Evolutionary conservation across 495 filamentous ascomycete species (phyloP).

Genomic region (Annulohypoxylon moriforme): DNA sequence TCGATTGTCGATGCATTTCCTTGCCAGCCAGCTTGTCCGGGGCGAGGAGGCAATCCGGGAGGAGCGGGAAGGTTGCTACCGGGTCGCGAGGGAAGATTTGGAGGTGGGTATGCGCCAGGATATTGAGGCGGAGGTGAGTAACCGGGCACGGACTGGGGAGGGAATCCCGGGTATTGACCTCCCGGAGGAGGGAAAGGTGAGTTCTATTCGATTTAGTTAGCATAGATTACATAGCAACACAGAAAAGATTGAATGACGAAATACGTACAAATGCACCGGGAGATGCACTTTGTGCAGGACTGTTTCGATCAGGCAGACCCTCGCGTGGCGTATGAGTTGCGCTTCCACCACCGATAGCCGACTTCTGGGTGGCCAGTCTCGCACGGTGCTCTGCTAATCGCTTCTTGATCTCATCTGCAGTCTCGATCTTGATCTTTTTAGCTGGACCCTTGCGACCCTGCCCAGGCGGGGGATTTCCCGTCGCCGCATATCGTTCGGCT

Average conservation of each 20-base stretch:
- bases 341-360: slow-evolving; percentile 63
- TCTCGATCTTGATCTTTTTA: slow-evolving; percentile 86
- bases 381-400: slow-evolving; percentile 84
- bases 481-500: slow-evolving; percentile 80
- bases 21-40: slow-evolving; percentile 55
- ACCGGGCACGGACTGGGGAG: slow-evolving; percentile 43
- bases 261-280: slow-evolving; percentile 66
- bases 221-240: background rate
- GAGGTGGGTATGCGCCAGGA: slow-evolving; percentile 53
- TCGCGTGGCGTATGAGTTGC: slow-evolving; percentile 70
- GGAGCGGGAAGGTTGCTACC: slow-evolving; percentile 49
- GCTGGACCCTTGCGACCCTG: slow-evolving; percentile 62
- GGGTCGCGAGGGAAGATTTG: slow-evolving; percentile 56
- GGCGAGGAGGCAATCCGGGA: slow-evolving; percentile 49
- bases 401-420: slow-evolving; percentile 80
- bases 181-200: slow-evolving; percentile 58
- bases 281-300: slow-evolving; percentile 66
- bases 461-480: slow-evolving; percentile 83
- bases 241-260: background rate
- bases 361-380: slow-evolving; percentile 69
- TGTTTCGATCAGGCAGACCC: slow-evolving; percentile 62
- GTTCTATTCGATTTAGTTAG: slow-evolving; percentile 43
- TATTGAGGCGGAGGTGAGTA: slow-evolving; percentile 52
- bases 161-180: slow-evolving; percentile 51
- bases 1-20: slow-evolving; percentile 66